Percentiles rank a stretch among this genome's conserved stretches.
Evolutionary conservation across 1,139 yeast species (phyloP).

Genomic region (Oligophagozyma castellii): DNA sequence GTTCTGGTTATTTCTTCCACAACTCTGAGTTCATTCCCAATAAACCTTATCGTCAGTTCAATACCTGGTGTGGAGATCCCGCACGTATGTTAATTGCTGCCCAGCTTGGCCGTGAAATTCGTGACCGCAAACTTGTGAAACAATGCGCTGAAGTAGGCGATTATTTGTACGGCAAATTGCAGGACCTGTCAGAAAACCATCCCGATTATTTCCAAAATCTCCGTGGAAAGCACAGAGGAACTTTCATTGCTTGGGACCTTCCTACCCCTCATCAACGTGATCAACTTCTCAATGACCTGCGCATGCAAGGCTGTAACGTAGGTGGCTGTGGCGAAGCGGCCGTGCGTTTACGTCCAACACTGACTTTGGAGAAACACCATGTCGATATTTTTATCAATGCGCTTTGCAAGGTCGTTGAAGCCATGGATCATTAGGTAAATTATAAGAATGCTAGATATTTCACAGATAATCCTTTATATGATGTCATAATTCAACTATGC

Average conservation of each 20-base stretch:
- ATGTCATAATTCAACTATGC: too few relatives aligned
- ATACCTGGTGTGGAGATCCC: slow-evolving; percentile 81
- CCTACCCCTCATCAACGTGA: slow-evolving; percentile 36
- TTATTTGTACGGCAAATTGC: slow-evolving; percentile 39
- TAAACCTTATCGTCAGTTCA: slow-evolving; percentile 60
- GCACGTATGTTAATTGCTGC: slow-evolving; percentile 52
- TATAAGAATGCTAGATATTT: too few relatives aligned
- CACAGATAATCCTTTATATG: too few relatives aligned
- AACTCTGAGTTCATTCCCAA: slow-evolving; percentile 49
- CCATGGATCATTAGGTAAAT: too few relatives aligned
- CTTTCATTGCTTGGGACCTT: slow-evolving; percentile 67
- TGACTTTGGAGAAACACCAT: slow-evolving; percentile 53
- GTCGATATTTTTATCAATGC: slow-evolving; percentile 45
- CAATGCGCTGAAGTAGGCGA: slow-evolving; percentile 45
- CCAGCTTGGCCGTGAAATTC: slow-evolving; percentile 47
- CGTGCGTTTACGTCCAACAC: slow-evolving; percentile 58
- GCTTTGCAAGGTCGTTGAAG: slow-evolving; percentile 24
- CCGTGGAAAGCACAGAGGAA: slow-evolving; percentile 57
- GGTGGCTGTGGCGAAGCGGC: slow-evolving; percentile 62
- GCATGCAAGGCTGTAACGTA: slow-evolving; percentile 47
- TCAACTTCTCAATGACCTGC: slow-evolving; percentile 34
- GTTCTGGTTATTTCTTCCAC: slow-evolving; percentile 65
- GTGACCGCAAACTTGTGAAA: slow-evolving; percentile 36
- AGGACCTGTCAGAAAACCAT: slow-evolving; percentile 30
- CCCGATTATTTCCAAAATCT: slow-evolving; percentile 37